Percentiles rank a stretch among this genome's conserved stretches.
Evolutionary conservation across 148 eudicot genomes (phyloP).

Genomic region (Simmondsia chinensis): DNA sequence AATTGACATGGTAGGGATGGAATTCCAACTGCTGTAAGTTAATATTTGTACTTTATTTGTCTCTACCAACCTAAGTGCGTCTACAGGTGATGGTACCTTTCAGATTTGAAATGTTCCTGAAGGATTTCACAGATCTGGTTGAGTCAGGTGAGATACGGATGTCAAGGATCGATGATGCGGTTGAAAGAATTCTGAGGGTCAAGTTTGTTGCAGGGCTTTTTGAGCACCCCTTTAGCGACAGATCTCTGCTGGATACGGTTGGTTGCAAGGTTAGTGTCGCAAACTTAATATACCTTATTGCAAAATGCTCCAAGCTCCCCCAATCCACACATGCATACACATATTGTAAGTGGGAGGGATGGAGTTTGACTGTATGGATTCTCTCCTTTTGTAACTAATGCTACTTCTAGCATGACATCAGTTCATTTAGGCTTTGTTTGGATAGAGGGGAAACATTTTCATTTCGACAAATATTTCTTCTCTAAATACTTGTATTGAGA

Average conservation of each 20-base stretch:
- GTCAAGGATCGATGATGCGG: slow-evolving; percentile 92
- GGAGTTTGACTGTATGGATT: no score
- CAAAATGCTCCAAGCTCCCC: no score
- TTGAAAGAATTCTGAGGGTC: slow-evolving; percentile 80
- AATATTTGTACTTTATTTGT: not conserved
- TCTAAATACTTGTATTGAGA: no score
- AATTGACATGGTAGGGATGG: slow-evolving; percentile 73
- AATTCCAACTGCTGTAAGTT: not conserved
- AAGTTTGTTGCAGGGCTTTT: slow-evolving; percentile 83
- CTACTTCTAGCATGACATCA: no score
- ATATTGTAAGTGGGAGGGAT: no score
- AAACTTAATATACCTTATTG: not conserved
- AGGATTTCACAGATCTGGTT: slow-evolving; percentile 53
- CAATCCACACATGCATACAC: no score
- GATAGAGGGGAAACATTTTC: no score
- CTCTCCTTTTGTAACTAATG: no score
- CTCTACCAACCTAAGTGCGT: not conserved
- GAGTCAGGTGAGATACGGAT: slow-evolving; percentile 69
- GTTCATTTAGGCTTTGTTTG: no score
- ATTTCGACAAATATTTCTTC: no score
- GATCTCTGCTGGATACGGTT: slow-evolving; percentile 61
- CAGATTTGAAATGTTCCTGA: slow-evolving; percentile 50
- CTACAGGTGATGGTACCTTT: slow-evolving; percentile 87
- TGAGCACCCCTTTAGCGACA: slow-evolving; percentile 71
- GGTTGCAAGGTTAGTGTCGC: slow-evolving; percentile 81